Conservation (phyloP, 1,284 basidiomycete genomes). For the Lignosus rhinocerotis region DNA sequence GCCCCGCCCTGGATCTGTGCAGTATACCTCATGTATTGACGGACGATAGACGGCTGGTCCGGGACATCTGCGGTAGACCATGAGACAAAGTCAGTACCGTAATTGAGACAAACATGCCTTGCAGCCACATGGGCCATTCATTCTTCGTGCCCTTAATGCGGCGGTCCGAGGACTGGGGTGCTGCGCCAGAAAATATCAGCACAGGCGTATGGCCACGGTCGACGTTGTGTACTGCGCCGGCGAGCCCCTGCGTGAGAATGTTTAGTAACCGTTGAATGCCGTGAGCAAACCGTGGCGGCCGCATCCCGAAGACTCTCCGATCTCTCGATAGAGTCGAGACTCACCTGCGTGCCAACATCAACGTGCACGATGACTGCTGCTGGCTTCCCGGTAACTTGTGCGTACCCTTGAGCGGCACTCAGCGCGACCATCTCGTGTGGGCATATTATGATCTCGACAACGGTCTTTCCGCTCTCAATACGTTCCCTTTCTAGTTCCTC, state of each 20-base stretch:
- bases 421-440: constrained; percentile 78
- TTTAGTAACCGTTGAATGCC: neutral
- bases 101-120: constrained; percentile 42
- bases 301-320: neutral
- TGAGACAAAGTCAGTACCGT: neutral
- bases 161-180: constrained; percentile 55
- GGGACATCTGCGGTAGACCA: constrained; percentile 49
- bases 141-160: constrained; percentile 65
- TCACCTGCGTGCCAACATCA: constrained; percentile 70
- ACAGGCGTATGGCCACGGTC: constrained; percentile 62
- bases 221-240: constrained; percentile 72
- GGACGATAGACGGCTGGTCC: constrained; percentile 65
- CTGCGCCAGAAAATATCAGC: constrained; percentile 70
- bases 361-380: constrained; percentile 75
- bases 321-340: neutral
- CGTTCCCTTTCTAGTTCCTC: constrained; percentile 66
- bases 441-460: constrained; percentile 57
- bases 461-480: constrained; percentile 39
- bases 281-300: neutral
- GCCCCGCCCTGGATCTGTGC: constrained; percentile 57
- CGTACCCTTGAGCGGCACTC: constrained; percentile 70
- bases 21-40: constrained; percentile 72
- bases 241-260: constrained; percentile 29
- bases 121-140: constrained; percentile 74
- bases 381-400: constrained; percentile 62